Base-by-base conservation (phyloP, 495 filamentous ascomycete species). In the Lepraria neglecta region DNA sequence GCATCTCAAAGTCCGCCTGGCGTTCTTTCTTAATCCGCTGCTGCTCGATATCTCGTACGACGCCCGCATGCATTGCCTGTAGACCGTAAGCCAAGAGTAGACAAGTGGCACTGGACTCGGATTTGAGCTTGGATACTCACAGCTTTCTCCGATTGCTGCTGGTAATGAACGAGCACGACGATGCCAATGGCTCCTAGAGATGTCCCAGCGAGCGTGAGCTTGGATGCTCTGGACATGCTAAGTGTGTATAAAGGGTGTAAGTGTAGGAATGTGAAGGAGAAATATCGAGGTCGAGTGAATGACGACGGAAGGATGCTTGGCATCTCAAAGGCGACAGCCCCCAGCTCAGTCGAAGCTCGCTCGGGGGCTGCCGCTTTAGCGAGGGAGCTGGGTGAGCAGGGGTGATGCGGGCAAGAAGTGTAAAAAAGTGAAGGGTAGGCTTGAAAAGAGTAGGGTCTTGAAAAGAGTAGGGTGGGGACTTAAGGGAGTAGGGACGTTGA, bases 1-100 rank as follows among this genome's bases (percentile, higher is more conserved):
- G 94, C 83, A 92, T 82, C 61, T 96, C 90, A 68, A 97, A 99
- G 63, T 99, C 95, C 59, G 88, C 83, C 72, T 91, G 87, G 27
- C 95, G 85, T 71, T 95, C 88, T 65, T 82, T 80, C 76, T 96
- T 96, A 54, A 97, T 69, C 38, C 87, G 84, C 69, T 96, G 91
- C 71, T 95, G 92, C 68, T 97, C 92, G 77, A 96, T 88, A 67
- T 97, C 95, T 47, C 92, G 88, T 66, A 97, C 77, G 9, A 99
- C 94, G 17, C 95, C 95, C 60, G 84, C 82, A 70, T 99, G 94
- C 94, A 99, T 99, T 46, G 90, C 88, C 92, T 96, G 70, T 44
- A 30, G 38, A 31, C 6, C 52, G 52, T 58, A 55, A 45, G 59
- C 55, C 21, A 47, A 56, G 7, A 51, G 14, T 52, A 40, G 24